These are phyloP conservation scores for Solanum microdontum DNA, from an alignment of 257 asterid species.

Conservation along the genomic window DNA sequence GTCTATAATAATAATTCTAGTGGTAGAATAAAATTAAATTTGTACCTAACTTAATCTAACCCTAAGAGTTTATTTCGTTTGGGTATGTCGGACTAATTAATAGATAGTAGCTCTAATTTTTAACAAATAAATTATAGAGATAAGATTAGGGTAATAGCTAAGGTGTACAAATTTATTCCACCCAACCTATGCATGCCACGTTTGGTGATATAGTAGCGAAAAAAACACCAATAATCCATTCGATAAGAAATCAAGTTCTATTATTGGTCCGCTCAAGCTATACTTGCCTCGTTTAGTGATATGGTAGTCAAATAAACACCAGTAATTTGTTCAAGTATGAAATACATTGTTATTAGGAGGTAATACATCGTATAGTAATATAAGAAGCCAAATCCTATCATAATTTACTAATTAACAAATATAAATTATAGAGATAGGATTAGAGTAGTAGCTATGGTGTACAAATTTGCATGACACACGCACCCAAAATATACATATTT, in stretches of 20 bases:
- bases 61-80: neutral
- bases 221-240: neutral
- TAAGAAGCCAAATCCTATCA: neutral
- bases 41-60: slow-evolving; percentile 21
- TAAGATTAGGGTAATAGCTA: neutral
- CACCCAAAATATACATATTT: neutral
- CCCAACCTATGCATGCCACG: neutral
- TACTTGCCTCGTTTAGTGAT: neutral
- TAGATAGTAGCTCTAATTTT: neutral
- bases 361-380: too few relatives aligned
- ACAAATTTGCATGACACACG: neutral
- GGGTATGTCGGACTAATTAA: neutral
- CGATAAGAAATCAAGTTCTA: neutral
- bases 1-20: slow-evolving; percentile 4
- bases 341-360: too few relatives aligned
- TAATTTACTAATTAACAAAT: neutral
- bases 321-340: too few relatives aligned
- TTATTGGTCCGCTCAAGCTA: too few relatives aligned
- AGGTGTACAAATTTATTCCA: neutral
- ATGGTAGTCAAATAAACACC: too few relatives aligned
- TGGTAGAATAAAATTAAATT: neutral
- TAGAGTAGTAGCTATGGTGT: neutral
- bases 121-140: neutral
- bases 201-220: too few relatives aligned
- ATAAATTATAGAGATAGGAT: neutral